These are phyloP conservation scores for Rhodotorula graminis DNA, from an alignment of 768 basidiomycete genomes.

Conservation along the genomic window DNA sequence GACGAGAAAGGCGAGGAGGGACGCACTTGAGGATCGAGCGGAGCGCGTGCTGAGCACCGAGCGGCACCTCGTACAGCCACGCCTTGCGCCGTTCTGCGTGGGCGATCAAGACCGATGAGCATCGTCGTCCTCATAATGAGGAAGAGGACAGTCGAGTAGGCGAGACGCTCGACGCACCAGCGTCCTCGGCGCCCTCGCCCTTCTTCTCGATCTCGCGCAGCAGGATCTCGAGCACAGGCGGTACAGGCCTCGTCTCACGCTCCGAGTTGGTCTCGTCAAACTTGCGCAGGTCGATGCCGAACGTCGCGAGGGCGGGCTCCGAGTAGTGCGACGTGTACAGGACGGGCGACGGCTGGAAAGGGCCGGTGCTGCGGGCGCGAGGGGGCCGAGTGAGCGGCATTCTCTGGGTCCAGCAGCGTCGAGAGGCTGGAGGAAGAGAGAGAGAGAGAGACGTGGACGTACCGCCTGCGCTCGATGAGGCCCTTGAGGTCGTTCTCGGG, in stretches of 20 bases:
- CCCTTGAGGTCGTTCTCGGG: conserved; percentile 24
- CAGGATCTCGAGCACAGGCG: conserved; percentile 67
- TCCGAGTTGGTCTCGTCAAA: conserved; percentile 33
- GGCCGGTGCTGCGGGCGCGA: conserved; percentile 60
- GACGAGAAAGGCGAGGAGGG: not conserved
- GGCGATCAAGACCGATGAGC: no score
- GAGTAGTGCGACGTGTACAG: conserved; percentile 54
- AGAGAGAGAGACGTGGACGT: not conserved
- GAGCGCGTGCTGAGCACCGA: conserved; percentile 74
- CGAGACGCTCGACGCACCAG: conserved; percentile 52
- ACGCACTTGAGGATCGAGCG: conserved; percentile 69
- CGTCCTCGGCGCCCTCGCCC: conserved; percentile 61
- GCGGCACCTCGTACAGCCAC: conserved; percentile 89
- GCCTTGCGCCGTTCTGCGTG: conserved; percentile 70
- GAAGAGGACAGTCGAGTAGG: no score
- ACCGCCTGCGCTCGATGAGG: conserved; percentile 28
- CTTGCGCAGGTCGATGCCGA: conserved; percentile 36
- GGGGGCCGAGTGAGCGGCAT: not conserved
- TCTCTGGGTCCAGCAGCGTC: no score
- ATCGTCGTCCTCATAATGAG: no score
- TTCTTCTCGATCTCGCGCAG: conserved; percentile 61
- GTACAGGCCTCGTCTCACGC: conserved; percentile 53
- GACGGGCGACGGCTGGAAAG: conserved; percentile 79
- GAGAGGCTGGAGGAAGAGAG: not conserved
- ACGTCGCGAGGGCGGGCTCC: conserved; percentile 20